These are phyloP conservation scores for Gossypium raimondii DNA, from an alignment of 345 rosid genomes.

Conservation along the genomic window DNA sequence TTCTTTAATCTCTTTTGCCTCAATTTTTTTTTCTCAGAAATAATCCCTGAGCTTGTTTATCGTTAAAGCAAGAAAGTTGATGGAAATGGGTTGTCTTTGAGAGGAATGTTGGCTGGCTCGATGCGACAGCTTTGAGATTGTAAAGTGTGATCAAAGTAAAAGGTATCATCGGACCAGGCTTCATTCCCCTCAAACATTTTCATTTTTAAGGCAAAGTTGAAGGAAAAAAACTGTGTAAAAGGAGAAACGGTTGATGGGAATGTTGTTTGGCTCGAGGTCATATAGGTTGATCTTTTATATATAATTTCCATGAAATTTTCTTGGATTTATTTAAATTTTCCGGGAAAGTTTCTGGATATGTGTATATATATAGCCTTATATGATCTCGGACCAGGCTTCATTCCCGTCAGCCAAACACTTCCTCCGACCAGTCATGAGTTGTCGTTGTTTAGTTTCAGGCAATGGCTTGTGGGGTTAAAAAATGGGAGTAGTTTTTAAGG, in stretches of 20 bases:
- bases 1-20: background rate
- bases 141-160: constrained; percentile 10
- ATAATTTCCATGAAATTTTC: constrained; percentile 9
- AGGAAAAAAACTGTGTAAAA: background rate
- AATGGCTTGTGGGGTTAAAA: background rate
- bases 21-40: background rate
- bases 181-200: constrained; percentile 21
- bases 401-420: constrained; percentile 43
- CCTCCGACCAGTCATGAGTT: background rate
- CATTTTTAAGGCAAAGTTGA: background rate
- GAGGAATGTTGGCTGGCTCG: constrained; percentile 23
- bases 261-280: constrained; percentile 57
- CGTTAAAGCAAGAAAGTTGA: background rate
- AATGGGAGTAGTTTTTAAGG: background rate
- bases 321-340: background rate
- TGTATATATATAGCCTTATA: constrained; percentile 12
- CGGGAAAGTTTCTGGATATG: constrained; percentile 1
- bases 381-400: constrained; percentile 68
- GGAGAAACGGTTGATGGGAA: constrained; percentile 42
- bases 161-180: constrained; percentile 25
- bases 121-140: constrained; percentile 4
- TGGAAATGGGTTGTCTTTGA: constrained; percentile 21
- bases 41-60: background rate
- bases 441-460: background rate
- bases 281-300: constrained; percentile 21